A percentile compares a stretch with the other conserved stretches of the same genome.
Evolutionary conservation across 78 protist species (phyloP).

Genomic region (Dictyostelium firmibasis): DNA sequence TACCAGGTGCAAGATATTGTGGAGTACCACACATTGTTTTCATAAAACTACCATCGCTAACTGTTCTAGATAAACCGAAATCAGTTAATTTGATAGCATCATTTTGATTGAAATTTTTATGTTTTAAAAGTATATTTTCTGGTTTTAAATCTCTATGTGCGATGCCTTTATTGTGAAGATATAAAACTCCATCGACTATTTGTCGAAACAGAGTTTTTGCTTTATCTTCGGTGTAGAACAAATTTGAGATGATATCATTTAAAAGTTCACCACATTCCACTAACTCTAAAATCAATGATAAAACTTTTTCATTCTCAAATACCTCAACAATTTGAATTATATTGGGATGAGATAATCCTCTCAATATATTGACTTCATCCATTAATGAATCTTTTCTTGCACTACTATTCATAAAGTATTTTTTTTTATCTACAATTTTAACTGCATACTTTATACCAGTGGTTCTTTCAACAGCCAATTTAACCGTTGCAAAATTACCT

Average conservation of each 20-base stretch:
- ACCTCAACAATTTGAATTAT: slow-evolving; percentile 79
- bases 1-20: slow-evolving; percentile 68
- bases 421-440: slow-evolving; percentile 82
- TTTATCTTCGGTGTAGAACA: slow-evolving; percentile 28
- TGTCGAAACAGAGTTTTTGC: slow-evolving; percentile 64
- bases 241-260: slow-evolving; percentile 50
- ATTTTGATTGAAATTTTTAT: not conserved
- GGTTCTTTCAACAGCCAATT: slow-evolving; percentile 67
- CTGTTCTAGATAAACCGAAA: slow-evolving; percentile 28
- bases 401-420: slow-evolving; percentile 56
- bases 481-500: slow-evolving; percentile 85
- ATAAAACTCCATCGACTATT: slow-evolving; percentile 76
- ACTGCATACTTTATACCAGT: slow-evolving; percentile 74
- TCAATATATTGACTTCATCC: slow-evolving; percentile 82
- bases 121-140: slow-evolving; percentile 53
- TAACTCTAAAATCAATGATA: slow-evolving; percentile 66
- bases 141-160: slow-evolving; percentile 86
- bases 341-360: slow-evolving; percentile 48
- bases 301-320: slow-evolving; percentile 48
- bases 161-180: slow-evolving; percentile 75
- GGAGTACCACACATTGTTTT: slow-evolving; percentile 83
- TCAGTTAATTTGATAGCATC: slow-evolving; percentile 58
- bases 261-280: slow-evolving; percentile 63
- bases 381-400: slow-evolving; percentile 77
- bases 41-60: slow-evolving; percentile 45